Evolutionary conservation across 768 basidiomycete genomes (phyloP), one percentile per base, ranked within the genome.

Genomic region (Boletales sp.): DNA sequence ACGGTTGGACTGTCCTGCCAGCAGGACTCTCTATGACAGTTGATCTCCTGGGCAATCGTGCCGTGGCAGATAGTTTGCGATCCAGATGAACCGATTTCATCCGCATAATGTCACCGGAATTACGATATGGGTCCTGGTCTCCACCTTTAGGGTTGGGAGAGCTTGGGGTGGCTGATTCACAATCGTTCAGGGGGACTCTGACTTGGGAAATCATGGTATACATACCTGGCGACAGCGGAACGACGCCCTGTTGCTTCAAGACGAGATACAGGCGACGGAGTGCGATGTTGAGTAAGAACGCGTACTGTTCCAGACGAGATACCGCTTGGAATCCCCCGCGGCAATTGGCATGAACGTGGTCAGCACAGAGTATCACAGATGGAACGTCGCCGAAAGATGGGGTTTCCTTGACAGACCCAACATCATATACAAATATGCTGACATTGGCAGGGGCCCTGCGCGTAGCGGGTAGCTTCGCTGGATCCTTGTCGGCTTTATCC

Each of bases 21-120:
- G 91, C 79, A 37, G 97, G 97, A 59, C 90, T 92, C 68, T 99
- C 95, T 43, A 99, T 86, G 37, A 99, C 85, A 8, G 91, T 98
- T 21, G 95, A 97, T 34, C 94, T 86, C 68, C 91, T 94, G 6
- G 95, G 92, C 49, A 95, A 64, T 40, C 88, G 83, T 24, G 97
- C 92, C 2, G 92, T 95, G 43, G 94, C 90, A 29, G 94, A 97
- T 37, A 95, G 74, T 66, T 98, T 98, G 47, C 97, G 87, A 69
- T 97, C 93, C 32, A 99, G 79, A 67, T 94, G 90, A 37, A 92
- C 90, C 10, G 90, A 89, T 70, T 92, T 94, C 82, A 97, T 87
- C 32, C 90, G 82, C 82, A 95, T 92, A 66, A 94, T 91, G 56
- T 97, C 94, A 57, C 75, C 80, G 30, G 90, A 87, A 61, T 89